Conservation (phyloP, 768 basidiomycete species). For the Auricularia sp. region DNA sequence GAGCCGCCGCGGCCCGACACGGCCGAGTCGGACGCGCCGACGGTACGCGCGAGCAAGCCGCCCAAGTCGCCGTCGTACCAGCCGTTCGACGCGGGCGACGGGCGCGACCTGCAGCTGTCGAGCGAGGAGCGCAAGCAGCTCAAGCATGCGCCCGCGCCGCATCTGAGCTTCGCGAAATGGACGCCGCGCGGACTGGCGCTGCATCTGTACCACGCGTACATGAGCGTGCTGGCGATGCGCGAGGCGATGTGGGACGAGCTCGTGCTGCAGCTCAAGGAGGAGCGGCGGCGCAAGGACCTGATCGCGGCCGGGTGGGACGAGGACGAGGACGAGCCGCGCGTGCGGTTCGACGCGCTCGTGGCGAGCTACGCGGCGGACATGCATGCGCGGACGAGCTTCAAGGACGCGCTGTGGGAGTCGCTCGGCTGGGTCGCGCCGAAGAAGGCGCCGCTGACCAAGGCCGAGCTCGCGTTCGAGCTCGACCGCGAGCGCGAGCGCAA, state of each 20-base stretch:
- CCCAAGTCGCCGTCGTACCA: not conserved
- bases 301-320: not conserved
- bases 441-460: constrained; percentile 1
- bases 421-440: not conserved
- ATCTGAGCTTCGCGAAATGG: constrained; percentile 17
- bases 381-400: not conserved
- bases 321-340: not conserved
- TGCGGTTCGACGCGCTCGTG: not conserved
- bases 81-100: not conserved
- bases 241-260: constrained; percentile 74
- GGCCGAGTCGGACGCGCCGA: too few relatives aligned
- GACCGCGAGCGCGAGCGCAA: constrained; percentile 1
- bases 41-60: too few relatives aligned
- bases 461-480: constrained; percentile 1
- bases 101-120: not conserved
- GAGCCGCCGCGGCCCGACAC: too few relatives aligned
- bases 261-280: constrained; percentile 36
- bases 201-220: constrained; percentile 59
- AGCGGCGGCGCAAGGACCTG: not conserved
- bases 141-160: not conserved
- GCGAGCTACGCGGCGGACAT: constrained; percentile 1
- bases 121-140: not conserved
- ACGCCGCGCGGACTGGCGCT: constrained; percentile 56
- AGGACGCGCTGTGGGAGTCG: not conserved
- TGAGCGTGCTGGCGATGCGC: constrained; percentile 51